Conservation (phyloP, 805 yeast genomes). For the Brettanomyces nanus region DNA sequence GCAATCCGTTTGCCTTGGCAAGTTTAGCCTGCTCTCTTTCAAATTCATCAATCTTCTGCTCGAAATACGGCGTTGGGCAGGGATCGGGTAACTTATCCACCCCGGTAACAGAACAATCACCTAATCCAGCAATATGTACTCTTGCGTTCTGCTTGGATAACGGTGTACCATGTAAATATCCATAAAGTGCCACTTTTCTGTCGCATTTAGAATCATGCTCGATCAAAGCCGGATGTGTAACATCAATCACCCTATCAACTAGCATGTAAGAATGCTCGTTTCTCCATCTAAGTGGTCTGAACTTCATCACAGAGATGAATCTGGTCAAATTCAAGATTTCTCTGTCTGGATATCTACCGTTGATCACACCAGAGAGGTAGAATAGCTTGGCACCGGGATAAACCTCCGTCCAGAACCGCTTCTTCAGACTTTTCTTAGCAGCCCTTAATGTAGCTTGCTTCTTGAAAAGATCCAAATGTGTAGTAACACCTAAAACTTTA, state of each 20-base stretch:
- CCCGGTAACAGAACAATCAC: constrained; percentile 69
- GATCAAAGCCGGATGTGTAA: constrained; percentile 83
- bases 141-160: constrained; percentile 58
- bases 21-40: constrained; percentile 66
- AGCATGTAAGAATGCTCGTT: constrained; percentile 94
- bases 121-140: constrained; percentile 93
- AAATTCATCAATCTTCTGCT: constrained; percentile 73
- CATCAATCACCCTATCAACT: constrained; percentile 82
- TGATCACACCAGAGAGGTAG: constrained; percentile 88
- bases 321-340: constrained; percentile 87
- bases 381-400: constrained; percentile 96
- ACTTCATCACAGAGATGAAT: constrained; percentile 94
- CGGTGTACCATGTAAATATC: constrained; percentile 92
- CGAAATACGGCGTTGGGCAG: constrained; percentile 93
- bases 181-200: constrained; percentile 85
- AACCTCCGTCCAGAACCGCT: constrained; percentile 98
- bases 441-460: constrained; percentile 84
- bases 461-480: constrained; percentile 91
- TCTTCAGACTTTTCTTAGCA: constrained; percentile 83
- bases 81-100: constrained; percentile 95
- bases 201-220: constrained; percentile 78
- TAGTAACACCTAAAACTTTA: constrained; percentile 87
- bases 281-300: constrained; percentile 98
- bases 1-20: constrained; percentile 54
- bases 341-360: constrained; percentile 96